Base-by-base conservation (phyloP, 129 eudicot species). In the Deinandra increscens region DNA sequence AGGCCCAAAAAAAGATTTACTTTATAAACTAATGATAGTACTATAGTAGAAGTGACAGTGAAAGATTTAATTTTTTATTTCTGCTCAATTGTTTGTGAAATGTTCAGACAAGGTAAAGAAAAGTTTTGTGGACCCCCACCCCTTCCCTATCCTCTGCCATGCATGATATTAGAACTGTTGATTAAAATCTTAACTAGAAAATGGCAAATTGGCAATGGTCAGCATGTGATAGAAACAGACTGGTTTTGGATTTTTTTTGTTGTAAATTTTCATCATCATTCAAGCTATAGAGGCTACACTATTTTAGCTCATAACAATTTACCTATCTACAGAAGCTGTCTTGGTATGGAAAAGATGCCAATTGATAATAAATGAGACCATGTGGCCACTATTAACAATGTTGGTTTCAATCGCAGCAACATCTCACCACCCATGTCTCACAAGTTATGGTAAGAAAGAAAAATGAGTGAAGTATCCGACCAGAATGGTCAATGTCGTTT, bases 1-100 rank as follows among this genome's bases (percentile, higher is more conserved):
- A 71, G 75, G 60, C 82, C 14, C 81, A 68, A 68, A 71, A 69
- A 76, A 70, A 76, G 51, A 69, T 42, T 62, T 68, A 49, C 80
- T 71, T 68, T 64, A 43, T 79, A 50, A 66, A 69, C 73, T 72
- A 50, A 55, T 67, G 76, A 41, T 78, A 75, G 76, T 82, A 55
- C 61, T 73, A 41, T 78, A 75, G 76, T 82, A 69, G 72, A 62
- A 44, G 59, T 58, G 79, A 75, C 75, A 71, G 39, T 58, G 39
- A 36, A 36, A 36, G 33, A 59, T 68, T 19, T 13, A 13, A 55
- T 26, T 5, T 58, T 58, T 36, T 36, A 26, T 58, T 58, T 14
- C 41, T 58, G 64, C 19, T 60, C 44, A 49, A 61, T 72, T 60
- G 58, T 61, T 60, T 50, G 46, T 36, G 70, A 76, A 50, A 51